These are phyloP conservation scores for Aspergillus sparsus DNA, from an alignment of 495 filamentous ascomycete genomes.

Conservation along the genomic window DNA sequence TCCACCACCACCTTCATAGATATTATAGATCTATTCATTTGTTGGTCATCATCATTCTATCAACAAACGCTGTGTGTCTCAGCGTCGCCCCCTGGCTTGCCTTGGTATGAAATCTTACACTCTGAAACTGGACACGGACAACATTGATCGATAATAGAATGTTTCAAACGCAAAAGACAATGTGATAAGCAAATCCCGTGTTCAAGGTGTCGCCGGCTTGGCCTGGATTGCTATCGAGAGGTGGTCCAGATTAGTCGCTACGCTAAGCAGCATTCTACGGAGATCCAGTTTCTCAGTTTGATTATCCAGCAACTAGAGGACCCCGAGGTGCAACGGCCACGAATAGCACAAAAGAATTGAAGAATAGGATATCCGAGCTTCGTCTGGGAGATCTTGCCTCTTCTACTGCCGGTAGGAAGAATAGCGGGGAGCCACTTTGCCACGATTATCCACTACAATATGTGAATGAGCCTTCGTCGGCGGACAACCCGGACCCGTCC, in stretches of 20 bases:
- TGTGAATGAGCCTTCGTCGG: constrained; percentile 4
- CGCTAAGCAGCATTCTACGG: constrained; percentile 31
- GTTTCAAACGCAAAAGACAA: constrained; percentile 36
- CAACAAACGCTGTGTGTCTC: no score
- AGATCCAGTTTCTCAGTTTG: constrained; percentile 33
- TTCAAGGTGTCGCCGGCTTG: constrained; percentile 32
- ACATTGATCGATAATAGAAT: constrained; percentile 27
- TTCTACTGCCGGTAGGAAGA: constrained; percentile 5
- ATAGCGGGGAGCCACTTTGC: no score
- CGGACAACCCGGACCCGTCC: constrained; percentile 24
- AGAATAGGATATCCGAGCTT: constrained; percentile 27
- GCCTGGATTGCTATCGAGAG: constrained; percentile 34
- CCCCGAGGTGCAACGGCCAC: background rate
- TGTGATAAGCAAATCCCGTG: constrained; percentile 37
- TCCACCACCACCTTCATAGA: no score
- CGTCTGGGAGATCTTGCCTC: constrained; percentile 14
- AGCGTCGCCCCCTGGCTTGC: constrained; percentile 37
- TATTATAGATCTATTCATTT: no score
- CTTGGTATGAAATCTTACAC: constrained; percentile 22
- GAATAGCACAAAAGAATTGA: constrained; percentile 15
- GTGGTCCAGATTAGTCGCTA: constrained; percentile 32
- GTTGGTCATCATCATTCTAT: no score
- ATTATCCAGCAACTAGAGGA: constrained; percentile 29
- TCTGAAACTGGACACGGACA: background rate
- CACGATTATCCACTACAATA: background rate